phyloP scores from a whole-genome alignment of 805 yeast genomes.

The Candida ponderosae region DNA sequence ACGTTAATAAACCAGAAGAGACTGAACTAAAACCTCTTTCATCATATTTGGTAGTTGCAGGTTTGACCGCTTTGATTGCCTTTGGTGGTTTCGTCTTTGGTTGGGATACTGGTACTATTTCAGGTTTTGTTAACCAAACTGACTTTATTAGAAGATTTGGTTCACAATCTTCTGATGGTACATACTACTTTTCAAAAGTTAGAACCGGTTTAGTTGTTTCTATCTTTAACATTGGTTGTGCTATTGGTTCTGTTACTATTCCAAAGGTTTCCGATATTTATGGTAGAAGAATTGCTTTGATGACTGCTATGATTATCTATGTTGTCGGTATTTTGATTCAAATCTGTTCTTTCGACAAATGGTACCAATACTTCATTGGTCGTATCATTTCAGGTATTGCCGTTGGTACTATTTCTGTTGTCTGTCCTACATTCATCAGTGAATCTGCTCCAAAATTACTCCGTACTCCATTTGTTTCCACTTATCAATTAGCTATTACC shows the following conservation, averaged over 20 bases:
- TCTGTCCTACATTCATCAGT: conserved; percentile 43
- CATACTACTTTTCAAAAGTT: conserved; percentile 37
- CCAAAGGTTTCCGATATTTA: conserved; percentile 52
- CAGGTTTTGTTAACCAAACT: conserved; percentile 55
- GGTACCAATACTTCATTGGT: conserved; percentile 71
- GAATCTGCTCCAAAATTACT: conserved; percentile 58
- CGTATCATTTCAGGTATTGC: conserved; percentile 47
- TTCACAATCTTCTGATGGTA: conserved; percentile 33
- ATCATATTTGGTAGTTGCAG: conserved; percentile 21
- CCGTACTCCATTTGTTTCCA: conserved; percentile 59
- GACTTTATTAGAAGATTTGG: conserved; percentile 57
- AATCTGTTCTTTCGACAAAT: conserved; percentile 42
- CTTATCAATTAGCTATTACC: conserved; percentile 58
- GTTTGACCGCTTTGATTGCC: conserved; percentile 40
- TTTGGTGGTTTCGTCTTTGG: conserved; percentile 77
- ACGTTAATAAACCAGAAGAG: conserved; percentile 1
- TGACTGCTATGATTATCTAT: conserved; percentile 54
- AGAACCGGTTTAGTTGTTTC: conserved; percentile 51
- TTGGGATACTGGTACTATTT: conserved; percentile 76
- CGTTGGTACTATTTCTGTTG: conserved; percentile 27
- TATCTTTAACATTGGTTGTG: conserved; percentile 69
- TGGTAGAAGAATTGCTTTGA: conserved; percentile 61
- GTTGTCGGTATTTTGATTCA: conserved; percentile 62
- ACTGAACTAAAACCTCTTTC: conserved; percentile 21
- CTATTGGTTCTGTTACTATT: conserved; percentile 59